Base-by-base conservation (phyloP, 2,329 filamentous ascomycete genomes). In the Pseudogymnoascus sp. region DNA sequence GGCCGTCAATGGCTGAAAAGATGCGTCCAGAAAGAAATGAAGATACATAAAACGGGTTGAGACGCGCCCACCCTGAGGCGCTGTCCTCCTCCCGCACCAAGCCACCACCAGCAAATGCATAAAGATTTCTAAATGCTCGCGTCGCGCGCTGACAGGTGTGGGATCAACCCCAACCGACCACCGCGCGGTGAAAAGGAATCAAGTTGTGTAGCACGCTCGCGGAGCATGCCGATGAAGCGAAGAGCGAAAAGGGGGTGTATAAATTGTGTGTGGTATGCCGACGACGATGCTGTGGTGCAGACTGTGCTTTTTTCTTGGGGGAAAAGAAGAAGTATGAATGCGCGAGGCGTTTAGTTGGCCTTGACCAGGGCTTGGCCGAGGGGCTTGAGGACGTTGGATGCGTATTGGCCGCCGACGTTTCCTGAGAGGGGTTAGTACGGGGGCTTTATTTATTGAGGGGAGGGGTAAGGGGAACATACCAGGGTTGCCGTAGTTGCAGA, bases 401-500 rank as follows among this genome's bases (percentile, higher is more conserved):
- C 79, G 68, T 84, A 87, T 68, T 80, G 73, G 64, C 77, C 78
- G 12, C 68, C 75, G 61, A 80, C 77, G 75, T 87, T 87, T 59
- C 83, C 82, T 80, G 7, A 52, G 42, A 7, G 21, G 8, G 6
- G 60, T 21, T 58, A 25, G 31, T 13, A 67, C 42, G 68, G 75
- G 65, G 75, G 71, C 33, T 68, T 45, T 39, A 15, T 31, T 25
- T 59, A 39, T 62, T 62, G 12, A 52, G 55, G 27, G 21, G 36
- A 18, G 27, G 60, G 36, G 13, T 10, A 31, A 40, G 29, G n/a
- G 58, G 29, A 29, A 75, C 84, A 75, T 84, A 89, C 90, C 91
- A 65, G 85, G 77, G 65, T 85, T 81, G 67, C 77, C 78, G 79
- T 96, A 96, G 82, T 96, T 93, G 87, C 91, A 96, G 70, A 95